Base-by-base conservation (phyloP, 768 basidiomycete genomes). In the Agrocybe pediades region DNA sequence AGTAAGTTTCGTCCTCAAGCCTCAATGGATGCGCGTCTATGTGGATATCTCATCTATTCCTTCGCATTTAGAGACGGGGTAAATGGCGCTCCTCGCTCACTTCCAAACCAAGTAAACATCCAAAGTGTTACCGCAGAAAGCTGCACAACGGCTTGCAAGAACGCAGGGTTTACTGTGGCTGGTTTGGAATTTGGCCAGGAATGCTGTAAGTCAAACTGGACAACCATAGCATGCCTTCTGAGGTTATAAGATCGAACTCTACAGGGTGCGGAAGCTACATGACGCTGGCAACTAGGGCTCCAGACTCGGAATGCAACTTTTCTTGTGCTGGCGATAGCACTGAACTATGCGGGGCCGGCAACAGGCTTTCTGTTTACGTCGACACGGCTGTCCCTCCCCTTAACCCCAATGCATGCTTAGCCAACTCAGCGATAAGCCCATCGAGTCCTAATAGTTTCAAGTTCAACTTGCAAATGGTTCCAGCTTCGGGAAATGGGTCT, bases 341-440 rank as follows among this genome's bases (percentile, higher is more conserved):
- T 6, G 76, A 83, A 56, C 56, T 61, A 2, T 82, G 80, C 56
- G 81, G 81, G 13, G 79, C 76, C 2, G 78, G 75, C 1, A 61
- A 71, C 60, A 72, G 66, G 16, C 60, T 82, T 2, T 74, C 77
- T 51, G 65, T 83, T 16, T 83, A 74, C 62, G 74, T 69, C 67
- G 75, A 71, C 43, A 75, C 75, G 24, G 58, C 49, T 3, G 56
- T 54, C 19, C 50, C 47, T 15, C 58, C 53, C 19, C 29, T 41
- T 1, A 48, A 30, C 17, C n/a, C 20, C 6, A 29, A 42, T n/a
- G 41, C 15, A 1, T 49, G 53, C 26, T 41, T 54, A 7, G 44
- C 47, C 3, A 36, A 36, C n/a, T 5, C 33, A 3, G 33, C 13
- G 33, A 36, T 36, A 11, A 36, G n/a, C 11, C 33, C 33, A 13